Evolutionary conservation across 768 basidiomycete genomes (phyloP).

Genomic region (Kwoniella heveanensis): DNA sequence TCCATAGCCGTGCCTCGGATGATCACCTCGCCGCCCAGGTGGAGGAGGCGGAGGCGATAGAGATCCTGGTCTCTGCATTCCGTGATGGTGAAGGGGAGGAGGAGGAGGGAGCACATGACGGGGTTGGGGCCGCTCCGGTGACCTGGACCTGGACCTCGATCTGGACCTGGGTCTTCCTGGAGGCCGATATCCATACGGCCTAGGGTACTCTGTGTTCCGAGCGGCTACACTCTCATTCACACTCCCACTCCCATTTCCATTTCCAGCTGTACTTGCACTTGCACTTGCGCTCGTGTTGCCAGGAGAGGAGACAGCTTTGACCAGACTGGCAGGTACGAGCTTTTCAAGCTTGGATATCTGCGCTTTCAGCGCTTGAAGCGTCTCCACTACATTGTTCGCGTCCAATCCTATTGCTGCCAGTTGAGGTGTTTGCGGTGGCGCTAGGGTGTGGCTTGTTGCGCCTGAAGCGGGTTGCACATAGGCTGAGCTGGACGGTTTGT

Average conservation of each 20-base stretch:
- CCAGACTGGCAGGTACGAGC: constrained; percentile 10
- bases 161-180: background rate
- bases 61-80: too few species aligned
- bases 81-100: too few species aligned
- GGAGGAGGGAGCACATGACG: background rate
- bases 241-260: too few species aligned
- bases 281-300: background rate
- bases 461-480: background rate
- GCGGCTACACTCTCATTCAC: background rate
- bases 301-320: background rate
- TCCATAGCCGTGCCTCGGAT: background rate
- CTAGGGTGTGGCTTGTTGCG: background rate
- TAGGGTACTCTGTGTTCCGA: background rate
- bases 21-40: background rate
- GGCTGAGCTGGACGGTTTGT: background rate
- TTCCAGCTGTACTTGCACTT: too few species aligned
- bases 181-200: background rate
- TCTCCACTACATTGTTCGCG: constrained; percentile 20
- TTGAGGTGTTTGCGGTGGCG: constrained; percentile 4
- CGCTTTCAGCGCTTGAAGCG: constrained; percentile 22
- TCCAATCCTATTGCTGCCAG: constrained; percentile 1
- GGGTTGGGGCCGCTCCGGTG: background rate
- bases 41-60: background rate
- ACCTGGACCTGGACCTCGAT: background rate
- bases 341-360: constrained; percentile 27